A percentile compares a stretch with the other conserved stretches of the same genome.
Conservation (phyloP, 2,329 filamentous ascomycete genomes). For the Penicillium sclerotigenum region DNA sequence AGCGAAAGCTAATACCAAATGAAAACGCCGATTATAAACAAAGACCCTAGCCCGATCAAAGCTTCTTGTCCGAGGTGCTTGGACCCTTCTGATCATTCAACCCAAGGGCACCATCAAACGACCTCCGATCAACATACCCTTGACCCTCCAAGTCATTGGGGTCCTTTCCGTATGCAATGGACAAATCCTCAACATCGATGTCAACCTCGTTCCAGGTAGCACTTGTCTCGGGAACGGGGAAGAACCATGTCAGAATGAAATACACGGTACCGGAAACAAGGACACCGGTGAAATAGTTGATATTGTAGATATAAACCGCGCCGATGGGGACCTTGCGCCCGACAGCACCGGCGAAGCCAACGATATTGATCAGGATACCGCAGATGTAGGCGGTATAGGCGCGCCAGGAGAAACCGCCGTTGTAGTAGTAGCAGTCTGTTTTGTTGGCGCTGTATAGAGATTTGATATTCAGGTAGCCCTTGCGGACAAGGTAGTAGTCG, state of each 20-base stretch:
- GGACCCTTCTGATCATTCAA: conserved; percentile 23
- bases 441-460: conserved; percentile 71
- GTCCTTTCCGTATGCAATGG: conserved; percentile 33
- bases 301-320: conserved; percentile 79
- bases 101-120: conserved; percentile 9
- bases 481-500: conserved; percentile 85
- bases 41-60: conserved; percentile 4
- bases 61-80: conserved; percentile 13
- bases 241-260: conserved; percentile 65
- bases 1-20: not conserved
- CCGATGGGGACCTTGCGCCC: conserved; percentile 69
- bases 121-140: conserved; percentile 6
- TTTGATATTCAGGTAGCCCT: conserved; percentile 73
- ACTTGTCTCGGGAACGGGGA: conserved; percentile 71
- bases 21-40: not conserved
- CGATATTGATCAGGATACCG: conserved; percentile 85
- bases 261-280: conserved; percentile 66
- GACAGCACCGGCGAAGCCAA: conserved; percentile 82
- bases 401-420: conserved; percentile 73
- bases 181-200: conserved; percentile 31
- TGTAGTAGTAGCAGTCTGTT: conserved; percentile 66
- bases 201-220: conserved; percentile 73
- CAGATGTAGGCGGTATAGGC: conserved; percentile 78
- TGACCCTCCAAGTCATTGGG: conserved; percentile 27
- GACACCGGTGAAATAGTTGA: conserved; percentile 89